phyloP scores from a whole-genome alignment of 2,329 filamentous ascomycete genomes.

The Diplodia mutila region DNA sequence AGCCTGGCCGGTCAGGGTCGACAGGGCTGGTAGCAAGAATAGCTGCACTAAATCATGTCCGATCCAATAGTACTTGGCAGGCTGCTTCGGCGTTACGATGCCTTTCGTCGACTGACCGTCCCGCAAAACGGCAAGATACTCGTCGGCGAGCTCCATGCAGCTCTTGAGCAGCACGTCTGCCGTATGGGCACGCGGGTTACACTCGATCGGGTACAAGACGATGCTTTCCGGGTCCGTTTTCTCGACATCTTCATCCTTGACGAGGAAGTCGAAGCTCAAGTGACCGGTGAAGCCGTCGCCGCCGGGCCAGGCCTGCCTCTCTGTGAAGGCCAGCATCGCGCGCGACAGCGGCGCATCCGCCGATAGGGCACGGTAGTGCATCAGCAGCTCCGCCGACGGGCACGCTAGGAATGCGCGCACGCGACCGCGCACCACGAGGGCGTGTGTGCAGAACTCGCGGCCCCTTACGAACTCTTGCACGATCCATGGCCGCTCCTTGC shows the following conservation, averaged over 20 bases:
- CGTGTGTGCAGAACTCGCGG: constrained; percentile 72
- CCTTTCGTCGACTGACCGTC: constrained; percentile 27
- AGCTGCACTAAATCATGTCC: constrained; percentile 66
- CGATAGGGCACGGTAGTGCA: constrained; percentile 68
- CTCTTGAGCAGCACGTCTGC: constrained; percentile 64
- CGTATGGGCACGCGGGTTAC: constrained; percentile 71
- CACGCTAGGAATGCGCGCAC: constrained; percentile 71
- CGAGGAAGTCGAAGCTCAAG: constrained; percentile 72
- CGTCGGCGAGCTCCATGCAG: constrained; percentile 49
- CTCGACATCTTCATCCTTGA: constrained; percentile 52
- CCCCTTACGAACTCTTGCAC: constrained; percentile 70
- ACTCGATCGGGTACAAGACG: constrained; percentile 68
- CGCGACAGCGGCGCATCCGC: constrained; percentile 57
- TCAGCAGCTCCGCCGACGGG: constrained; percentile 63
- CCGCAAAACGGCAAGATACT: constrained; percentile 57
- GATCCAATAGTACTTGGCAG: constrained; percentile 63
- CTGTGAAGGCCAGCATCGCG: constrained; percentile 69
- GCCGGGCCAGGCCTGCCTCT: constrained; percentile 57
- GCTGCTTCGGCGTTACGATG: constrained; percentile 29
- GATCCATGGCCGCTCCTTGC: constrained; percentile 62
- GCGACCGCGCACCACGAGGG: constrained; percentile 66
- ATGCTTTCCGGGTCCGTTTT: constrained; percentile 37
- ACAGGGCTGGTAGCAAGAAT: constrained; percentile 44
- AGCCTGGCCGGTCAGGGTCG: constrained; percentile 15
- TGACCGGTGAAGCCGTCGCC: constrained; percentile 66